Conservation (phyloP, 768 basidiomycete genomes). For the Termitomyces sp. region DNA sequence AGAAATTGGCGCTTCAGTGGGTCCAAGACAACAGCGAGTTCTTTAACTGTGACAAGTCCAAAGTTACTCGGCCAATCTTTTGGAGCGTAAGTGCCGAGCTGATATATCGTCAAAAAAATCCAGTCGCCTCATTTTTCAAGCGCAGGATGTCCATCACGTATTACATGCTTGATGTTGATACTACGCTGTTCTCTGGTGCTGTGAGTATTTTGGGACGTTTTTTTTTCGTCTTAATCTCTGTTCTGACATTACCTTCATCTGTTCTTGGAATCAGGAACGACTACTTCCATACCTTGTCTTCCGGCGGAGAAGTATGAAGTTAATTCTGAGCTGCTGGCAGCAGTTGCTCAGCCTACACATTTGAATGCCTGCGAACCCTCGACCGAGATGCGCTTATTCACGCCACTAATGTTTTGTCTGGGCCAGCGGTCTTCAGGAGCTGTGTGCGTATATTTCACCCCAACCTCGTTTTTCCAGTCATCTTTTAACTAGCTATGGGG, state of each 20-base stretch:
- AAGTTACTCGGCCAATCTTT: constrained; percentile 57
- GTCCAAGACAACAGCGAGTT: constrained; percentile 54
- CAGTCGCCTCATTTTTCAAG: neutral
- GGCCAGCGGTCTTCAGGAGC: constrained; percentile 15
- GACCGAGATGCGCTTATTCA: constrained; percentile 15
- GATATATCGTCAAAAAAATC: neutral
- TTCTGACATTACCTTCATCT: constrained; percentile 8
- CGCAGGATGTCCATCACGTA: constrained; percentile 30
- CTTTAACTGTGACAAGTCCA: constrained; percentile 41
- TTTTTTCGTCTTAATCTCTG: neutral
- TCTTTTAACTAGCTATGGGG: constrained; percentile 14
- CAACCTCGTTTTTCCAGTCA: neutral
- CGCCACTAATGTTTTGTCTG: constrained; percentile 15
- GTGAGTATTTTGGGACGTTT: constrained; percentile 12
- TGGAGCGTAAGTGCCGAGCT: constrained; percentile 42
- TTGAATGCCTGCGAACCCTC: constrained; percentile 22
- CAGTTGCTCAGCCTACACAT: constrained; percentile 27
- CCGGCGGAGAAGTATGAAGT: constrained; percentile 25
- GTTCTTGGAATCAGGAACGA: constrained; percentile 45
- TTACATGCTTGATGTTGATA: constrained; percentile 29
- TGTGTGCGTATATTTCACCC: constrained; percentile 8
- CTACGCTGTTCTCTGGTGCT: constrained; percentile 31
- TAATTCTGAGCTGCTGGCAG: constrained; percentile 32
- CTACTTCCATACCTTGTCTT: constrained; percentile 26
- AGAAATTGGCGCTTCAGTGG: constrained; percentile 45